Base-by-base conservation (phyloP, 1,284 basidiomycete genomes). In the Puccinia brachypodii region DNA sequence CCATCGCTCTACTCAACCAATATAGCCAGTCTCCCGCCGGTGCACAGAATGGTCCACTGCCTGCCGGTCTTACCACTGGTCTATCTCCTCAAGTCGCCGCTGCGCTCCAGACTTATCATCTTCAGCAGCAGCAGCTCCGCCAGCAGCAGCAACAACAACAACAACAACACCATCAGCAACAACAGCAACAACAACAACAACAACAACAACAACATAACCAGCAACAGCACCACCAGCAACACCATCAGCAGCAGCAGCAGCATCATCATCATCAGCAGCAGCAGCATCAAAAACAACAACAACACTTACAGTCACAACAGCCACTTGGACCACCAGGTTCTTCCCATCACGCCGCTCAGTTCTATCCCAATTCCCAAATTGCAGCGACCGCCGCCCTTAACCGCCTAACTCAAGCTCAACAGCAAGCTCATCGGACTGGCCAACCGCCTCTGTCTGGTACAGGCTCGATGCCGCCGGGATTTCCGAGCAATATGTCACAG, bases 191-290 rank as follows among this genome's bases (percentile, higher is more conserved):
- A 58, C 64, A 50, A 7, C 76, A 78, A 56, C 62, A 68, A 69
- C 75, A 77, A 66, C 75, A 77, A 44, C 75, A 62, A 22, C 75
- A 60, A 19, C 58, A 36, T 4, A 36, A 36, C 3, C 75, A 76
- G 38, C 62, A 66, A 3, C 68, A 64, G 8, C 62, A 58, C 33
- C 75, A 62, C 1, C 56, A 77, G n/a, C 47, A 71, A 38, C 58
- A 42, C 1, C 76, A 68, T 8, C 60, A 68, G 16, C 76, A 68
- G 2, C 66, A 80, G 33, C 66, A 58, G 9, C 77, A 62, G 16
- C 50, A 56, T 4, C 64, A 69, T 31, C 66, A 69, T 19, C 66
- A 56, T n/a, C 68, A 72, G 28, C 77, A 80, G 72, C 77, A 80
- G n/a, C 66, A 69, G 9, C 68, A 72, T 28, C 50, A 40, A 44